phyloP scores from a whole-genome alignment of 1,139 yeast genomes.

The Taphrina flavorubra region DNA sequence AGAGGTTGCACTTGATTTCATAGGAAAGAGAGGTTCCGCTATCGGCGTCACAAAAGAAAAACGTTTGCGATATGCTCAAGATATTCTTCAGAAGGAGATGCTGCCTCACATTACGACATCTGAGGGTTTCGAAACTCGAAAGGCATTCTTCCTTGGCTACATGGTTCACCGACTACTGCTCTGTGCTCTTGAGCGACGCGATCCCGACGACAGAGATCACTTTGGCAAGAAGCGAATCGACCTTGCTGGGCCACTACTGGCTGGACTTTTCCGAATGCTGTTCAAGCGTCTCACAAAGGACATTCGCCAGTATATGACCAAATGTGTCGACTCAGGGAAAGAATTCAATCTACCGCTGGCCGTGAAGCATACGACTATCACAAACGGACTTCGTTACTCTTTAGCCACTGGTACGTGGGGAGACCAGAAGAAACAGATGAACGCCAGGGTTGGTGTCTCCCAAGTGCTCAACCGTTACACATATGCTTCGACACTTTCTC shows the following conservation, averaged over 20 bases:
- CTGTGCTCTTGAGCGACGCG: conserved; percentile 96
- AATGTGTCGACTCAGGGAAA: conserved; percentile 96
- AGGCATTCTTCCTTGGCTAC: conserved; percentile 95
- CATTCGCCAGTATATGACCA: conserved; percentile 96
- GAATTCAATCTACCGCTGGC: conserved; percentile 96
- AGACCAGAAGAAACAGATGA: conserved; percentile 99
- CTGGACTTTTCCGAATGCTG: conserved; percentile 89
- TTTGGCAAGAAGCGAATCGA: conserved; percentile 98
- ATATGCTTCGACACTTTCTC: conserved; percentile 94
- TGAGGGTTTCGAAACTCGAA: conserved; percentile 95
- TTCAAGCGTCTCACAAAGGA: conserved; percentile 94
- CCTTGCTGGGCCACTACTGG: conserved; percentile 96
- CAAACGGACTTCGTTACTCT: conserved; percentile 96
- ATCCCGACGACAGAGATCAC: conserved; percentile 99
- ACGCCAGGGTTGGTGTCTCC: conserved; percentile 98
- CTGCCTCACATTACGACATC: conserved; percentile 96
- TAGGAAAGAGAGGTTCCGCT: conserved; percentile 95
- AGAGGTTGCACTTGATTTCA: conserved; percentile 95
- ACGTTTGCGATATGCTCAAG: conserved; percentile 97
- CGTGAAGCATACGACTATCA: conserved; percentile 93
- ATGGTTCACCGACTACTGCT: conserved; percentile 93
- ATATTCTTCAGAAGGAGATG: conserved; percentile 91
- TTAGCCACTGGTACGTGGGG: conserved; percentile 99
- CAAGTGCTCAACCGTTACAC: conserved; percentile 98
- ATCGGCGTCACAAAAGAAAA: conserved; percentile 95